These are phyloP conservation scores for Diaporthe citri DNA, from an alignment of 2,329 filamentous ascomycete genomes.

Conservation along the genomic window DNA sequence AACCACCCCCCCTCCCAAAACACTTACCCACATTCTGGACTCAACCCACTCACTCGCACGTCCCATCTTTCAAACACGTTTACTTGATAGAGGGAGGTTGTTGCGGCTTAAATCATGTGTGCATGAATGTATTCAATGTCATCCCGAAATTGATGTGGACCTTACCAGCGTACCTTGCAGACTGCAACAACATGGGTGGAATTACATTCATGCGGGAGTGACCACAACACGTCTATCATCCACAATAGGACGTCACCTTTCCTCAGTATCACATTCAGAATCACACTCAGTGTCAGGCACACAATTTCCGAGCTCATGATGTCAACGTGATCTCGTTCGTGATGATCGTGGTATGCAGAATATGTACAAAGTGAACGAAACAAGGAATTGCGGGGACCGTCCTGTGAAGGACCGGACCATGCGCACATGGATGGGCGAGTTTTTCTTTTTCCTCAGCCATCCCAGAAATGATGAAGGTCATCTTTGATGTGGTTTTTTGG, in stretches of 20 bases:
- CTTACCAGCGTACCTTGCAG: neutral
- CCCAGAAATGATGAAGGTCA: constrained; percentile 22
- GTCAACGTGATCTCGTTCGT: constrained; percentile 29
- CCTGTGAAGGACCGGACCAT: neutral
- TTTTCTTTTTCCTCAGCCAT: neutral
- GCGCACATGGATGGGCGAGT: neutral
- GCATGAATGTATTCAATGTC: neutral
- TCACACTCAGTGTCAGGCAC: neutral
- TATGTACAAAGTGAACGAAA: constrained; percentile 24
- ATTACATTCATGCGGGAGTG: neutral
- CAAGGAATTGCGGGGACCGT: neutral
- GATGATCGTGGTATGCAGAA: constrained; percentile 25
- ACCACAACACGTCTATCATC: neutral
- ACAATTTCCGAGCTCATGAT: neutral
- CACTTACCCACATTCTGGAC: neutral
- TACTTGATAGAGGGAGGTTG: neutral
- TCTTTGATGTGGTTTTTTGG: neutral
- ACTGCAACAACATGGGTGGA: neutral
- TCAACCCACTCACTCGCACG: neutral
- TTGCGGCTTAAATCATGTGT: neutral
- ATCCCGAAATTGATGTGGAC: neutral
- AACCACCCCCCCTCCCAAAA: neutral
- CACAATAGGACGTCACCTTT: neutral
- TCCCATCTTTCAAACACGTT: neutral
- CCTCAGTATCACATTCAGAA: neutral